A percentile compares a stretch with the other conserved stretches of the same genome.
These are phyloP conservation scores for Cladosporium sp. DNA, from an alignment of 2,329 filamentous ascomycete genomes.

Conservation along the genomic window DNA sequence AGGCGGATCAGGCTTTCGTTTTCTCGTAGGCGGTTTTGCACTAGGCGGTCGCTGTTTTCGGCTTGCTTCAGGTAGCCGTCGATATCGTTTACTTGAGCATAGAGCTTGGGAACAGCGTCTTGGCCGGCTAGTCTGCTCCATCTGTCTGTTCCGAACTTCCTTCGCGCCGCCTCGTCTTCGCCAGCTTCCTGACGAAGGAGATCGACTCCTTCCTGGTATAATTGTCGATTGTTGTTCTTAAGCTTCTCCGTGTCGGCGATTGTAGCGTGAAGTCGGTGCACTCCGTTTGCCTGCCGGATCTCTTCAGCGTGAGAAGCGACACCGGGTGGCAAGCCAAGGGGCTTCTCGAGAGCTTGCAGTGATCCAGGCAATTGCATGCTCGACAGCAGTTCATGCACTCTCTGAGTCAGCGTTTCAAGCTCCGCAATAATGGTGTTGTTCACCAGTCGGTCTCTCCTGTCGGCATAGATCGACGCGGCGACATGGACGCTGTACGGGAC, in stretches of 20 bases:
- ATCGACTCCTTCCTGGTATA: constrained; percentile 80
- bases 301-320: constrained; percentile 90
- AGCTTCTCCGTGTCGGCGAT: constrained; percentile 88
- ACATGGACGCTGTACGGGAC: constrained; percentile 96
- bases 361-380: constrained; percentile 88
- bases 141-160: constrained; percentile 79
- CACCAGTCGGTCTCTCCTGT: constrained; percentile 83
- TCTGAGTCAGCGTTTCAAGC: constrained; percentile 74
- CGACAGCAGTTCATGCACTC: constrained; percentile 72
- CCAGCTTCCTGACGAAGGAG: constrained; percentile 74
- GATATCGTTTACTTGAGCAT: constrained; percentile 71
- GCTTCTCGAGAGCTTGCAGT: constrained; percentile 90
- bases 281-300: constrained; percentile 82
- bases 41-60: constrained; percentile 62
- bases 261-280: constrained; percentile 70
- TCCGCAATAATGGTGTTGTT: constrained; percentile 84
- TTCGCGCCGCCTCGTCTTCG: constrained; percentile 72
- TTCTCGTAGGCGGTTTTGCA: constrained; percentile 73
- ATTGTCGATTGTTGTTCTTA: constrained; percentile 70
- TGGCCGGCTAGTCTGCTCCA: constrained; percentile 72
- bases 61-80: constrained; percentile 79
- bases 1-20: constrained; percentile 72
- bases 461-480: constrained; percentile 91
- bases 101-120: constrained; percentile 67
- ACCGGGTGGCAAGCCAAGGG: constrained; percentile 79